Evolutionary conservation across 176 grass and related monocot genomes (phyloP).

Genomic region (Ensete glaucum): DNA sequence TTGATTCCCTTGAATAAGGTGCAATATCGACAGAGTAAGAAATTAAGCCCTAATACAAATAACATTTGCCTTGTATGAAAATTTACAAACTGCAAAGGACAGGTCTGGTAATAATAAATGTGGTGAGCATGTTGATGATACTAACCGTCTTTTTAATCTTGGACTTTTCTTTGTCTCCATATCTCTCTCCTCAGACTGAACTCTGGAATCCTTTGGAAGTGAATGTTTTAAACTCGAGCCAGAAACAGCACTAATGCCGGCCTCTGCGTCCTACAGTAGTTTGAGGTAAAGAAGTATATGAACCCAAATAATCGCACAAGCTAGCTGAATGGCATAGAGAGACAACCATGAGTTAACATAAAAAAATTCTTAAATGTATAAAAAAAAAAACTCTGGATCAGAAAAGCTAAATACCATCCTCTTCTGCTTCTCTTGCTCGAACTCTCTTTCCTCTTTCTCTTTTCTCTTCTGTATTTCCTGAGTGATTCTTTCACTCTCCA

Average conservation of each 20-base stretch:
- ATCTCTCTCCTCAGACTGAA: conserved; percentile 36
- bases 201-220: conserved; percentile 10
- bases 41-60: background rate
- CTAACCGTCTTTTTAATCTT: conserved; percentile 38
- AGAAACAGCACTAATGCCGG: conserved; percentile 31
- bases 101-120: background rate
- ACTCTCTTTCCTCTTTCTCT: conserved; percentile 71
- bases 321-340: conserved; percentile 87
- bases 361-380: conserved; percentile 28
- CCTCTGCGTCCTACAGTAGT: conserved; percentile 78
- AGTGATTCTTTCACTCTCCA: conserved; percentile 69
- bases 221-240: conserved; percentile 29
- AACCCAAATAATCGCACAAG: conserved; percentile 83
- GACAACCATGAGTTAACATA: conserved; percentile 59
- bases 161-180: conserved; percentile 27
- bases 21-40: background rate
- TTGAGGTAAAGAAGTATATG: conserved; percentile 98
- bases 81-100: background rate
- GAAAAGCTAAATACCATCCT: conserved; percentile 44
- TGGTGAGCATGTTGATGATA: background rate
- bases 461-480: conserved; percentile 82
- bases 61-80: background rate
- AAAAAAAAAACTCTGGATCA: conserved; percentile 15
- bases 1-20: background rate
- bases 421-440: conserved; percentile 45